A percentile compares a stretch with the other conserved stretches of the same genome.
These are phyloP conservation scores for Boechera stricta DNA, from an alignment of 345 rosid species.

Conservation along the genomic window DNA sequence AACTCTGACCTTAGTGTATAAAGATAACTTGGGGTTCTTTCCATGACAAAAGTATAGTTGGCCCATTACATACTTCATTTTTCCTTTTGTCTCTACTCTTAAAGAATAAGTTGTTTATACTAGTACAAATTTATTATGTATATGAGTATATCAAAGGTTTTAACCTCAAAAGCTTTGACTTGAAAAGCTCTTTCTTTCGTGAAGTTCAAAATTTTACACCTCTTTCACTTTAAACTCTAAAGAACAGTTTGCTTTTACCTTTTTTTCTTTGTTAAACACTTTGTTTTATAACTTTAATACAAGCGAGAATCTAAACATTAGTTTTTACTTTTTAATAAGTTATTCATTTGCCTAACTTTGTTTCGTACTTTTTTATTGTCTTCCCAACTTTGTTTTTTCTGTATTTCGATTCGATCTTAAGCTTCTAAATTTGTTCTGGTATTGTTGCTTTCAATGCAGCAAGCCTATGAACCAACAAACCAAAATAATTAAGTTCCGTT, in stretches of 20 bases:
- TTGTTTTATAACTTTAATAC: constrained; percentile 5
- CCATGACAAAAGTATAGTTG: constrained; percentile 28
- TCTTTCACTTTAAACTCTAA: constrained; percentile 45
- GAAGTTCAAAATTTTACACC: constrained; percentile 36
- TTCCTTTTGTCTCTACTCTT: constrained; percentile 41
- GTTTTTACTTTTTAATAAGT: background rate
- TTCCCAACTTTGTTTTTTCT: constrained; percentile 9
- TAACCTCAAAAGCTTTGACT: constrained; percentile 62
- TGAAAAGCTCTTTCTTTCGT: constrained; percentile 36
- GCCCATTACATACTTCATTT: constrained; percentile 35
- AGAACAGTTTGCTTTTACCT: constrained; percentile 25
- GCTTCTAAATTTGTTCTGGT: background rate
- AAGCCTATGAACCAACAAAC: constrained; percentile 8
- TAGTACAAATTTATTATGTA: background rate
- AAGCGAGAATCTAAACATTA: background rate
- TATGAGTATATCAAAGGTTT: constrained; percentile 22
- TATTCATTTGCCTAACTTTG: constrained; percentile 6
- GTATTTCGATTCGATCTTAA: background rate
- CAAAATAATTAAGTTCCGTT: background rate
- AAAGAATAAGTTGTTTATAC: constrained; percentile 19
- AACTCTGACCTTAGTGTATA: constrained; percentile 24
- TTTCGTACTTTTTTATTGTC: background rate
- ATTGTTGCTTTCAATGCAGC: constrained; percentile 25
- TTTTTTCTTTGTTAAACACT: constrained; percentile 4
- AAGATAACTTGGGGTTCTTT: constrained; percentile 38